Evolutionary conservation across 306 rosid genomes (phyloP).

Genomic region (Parietaria judaica): DNA sequence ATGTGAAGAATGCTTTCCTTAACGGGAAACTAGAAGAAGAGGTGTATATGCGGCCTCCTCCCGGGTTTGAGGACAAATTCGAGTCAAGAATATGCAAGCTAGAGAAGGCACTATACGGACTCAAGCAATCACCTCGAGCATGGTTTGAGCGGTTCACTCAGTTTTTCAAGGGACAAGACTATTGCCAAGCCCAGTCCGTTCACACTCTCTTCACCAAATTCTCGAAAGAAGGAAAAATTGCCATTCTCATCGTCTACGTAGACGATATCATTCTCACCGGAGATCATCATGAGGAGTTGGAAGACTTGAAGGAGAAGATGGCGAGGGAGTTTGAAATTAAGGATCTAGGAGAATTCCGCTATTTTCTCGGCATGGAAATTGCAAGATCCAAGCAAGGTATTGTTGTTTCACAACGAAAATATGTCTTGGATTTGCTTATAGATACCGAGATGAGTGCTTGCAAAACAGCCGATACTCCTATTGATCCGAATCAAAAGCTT

Average conservation of each 20-base stretch:
- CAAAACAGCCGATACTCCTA: background rate
- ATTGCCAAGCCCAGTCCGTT: background rate
- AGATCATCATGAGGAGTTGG: background rate
- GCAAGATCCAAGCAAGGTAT: background rate
- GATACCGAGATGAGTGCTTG: background rate
- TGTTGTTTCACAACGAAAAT: background rate
- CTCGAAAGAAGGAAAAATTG: background rate
- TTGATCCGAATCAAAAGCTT: background rate
- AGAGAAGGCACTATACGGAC: background rate
- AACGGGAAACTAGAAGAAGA: background rate
- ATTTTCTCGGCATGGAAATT: background rate
- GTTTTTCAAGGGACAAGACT: background rate
- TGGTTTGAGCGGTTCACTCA: conserved; percentile 2
- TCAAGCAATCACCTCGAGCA: background rate
- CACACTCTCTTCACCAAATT: background rate
- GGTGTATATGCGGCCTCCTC: background rate
- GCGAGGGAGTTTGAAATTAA: background rate
- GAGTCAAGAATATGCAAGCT: background rate
- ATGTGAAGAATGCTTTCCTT: background rate
- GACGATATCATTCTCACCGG: no score
- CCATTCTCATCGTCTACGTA: background rate
- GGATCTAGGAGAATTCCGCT: background rate
- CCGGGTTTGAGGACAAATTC: background rate
- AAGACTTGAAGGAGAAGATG: background rate
- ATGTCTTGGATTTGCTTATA: background rate